These are phyloP conservation scores for Geranium brycei DNA, from an alignment of 345 rosid genomes.

Conservation along the genomic window DNA sequence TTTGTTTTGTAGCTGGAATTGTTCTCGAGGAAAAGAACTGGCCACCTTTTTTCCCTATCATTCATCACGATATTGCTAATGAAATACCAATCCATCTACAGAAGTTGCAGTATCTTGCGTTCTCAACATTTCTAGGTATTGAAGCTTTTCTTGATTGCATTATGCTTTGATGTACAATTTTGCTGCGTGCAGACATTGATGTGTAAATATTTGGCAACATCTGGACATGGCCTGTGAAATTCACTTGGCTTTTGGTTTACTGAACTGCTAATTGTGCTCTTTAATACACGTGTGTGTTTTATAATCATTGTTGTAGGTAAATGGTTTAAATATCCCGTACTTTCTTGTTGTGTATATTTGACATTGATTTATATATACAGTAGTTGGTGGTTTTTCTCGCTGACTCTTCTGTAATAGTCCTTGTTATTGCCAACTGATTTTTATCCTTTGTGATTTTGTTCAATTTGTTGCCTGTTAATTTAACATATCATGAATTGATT, in stretches of 20 bases:
- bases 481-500: no score
- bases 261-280: background rate
- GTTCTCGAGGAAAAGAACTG: constrained; percentile 70
- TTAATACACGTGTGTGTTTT: background rate
- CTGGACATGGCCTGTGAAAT: background rate
- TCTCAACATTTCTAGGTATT: constrained; percentile 59
- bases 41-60: constrained; percentile 75
- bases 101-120: constrained; percentile 60
- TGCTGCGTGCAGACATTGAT: background rate
- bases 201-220: background rate
- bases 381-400: no score
- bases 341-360: constrained; percentile 8
- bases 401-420: no score
- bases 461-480: no score
- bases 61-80: constrained; percentile 76
- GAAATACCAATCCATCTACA: constrained; percentile 84
- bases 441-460: no score
- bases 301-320: no score
- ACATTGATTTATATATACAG: no score
- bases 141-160: constrained; percentile 1
- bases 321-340: no score
- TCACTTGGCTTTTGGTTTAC: background rate
- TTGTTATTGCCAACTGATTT: no score
- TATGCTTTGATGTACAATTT: background rate
- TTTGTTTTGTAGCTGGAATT: constrained; percentile 49